Conservation (phyloP, 306 rosid species). For the Trifolium subterraneum region DNA sequence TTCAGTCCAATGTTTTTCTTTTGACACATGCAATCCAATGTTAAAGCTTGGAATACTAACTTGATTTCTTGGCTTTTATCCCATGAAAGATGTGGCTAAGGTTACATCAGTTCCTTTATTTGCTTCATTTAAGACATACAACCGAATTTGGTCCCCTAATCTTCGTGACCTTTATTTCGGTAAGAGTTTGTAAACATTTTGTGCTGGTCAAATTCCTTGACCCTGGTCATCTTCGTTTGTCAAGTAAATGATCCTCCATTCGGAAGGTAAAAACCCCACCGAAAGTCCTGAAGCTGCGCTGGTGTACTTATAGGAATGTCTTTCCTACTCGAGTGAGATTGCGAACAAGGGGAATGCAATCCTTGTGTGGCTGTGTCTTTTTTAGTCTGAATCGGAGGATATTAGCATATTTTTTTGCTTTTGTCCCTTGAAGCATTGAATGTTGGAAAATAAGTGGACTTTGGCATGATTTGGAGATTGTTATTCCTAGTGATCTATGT, state of each 20-base stretch:
- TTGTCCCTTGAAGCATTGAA: background rate
- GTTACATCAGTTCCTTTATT: no score
- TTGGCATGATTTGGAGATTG: background rate
- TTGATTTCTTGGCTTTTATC: no score
- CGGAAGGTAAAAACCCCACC: background rate
- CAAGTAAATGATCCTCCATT: background rate
- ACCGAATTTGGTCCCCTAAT: no score
- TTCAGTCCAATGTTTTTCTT: no score
- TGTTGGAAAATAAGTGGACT: background rate
- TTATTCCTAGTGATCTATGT: background rate
- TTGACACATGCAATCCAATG: no score
- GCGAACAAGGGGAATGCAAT: background rate
- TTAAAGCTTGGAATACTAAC: no score
- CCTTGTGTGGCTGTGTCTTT: background rate
- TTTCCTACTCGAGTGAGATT: background rate
- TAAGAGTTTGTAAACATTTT: background rate
- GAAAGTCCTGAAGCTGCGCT: background rate
- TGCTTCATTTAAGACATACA: no score
- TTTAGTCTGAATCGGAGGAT: background rate
- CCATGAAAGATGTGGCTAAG: no score
- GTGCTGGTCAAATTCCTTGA: background rate
- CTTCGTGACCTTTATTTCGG: no score
- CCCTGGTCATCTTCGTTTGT: background rate
- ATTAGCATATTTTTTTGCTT: background rate
- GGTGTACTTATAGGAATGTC: background rate